Evolutionary conservation across 331 rosid species (phyloP).

Genomic region (Phaseolus coccineus): DNA sequence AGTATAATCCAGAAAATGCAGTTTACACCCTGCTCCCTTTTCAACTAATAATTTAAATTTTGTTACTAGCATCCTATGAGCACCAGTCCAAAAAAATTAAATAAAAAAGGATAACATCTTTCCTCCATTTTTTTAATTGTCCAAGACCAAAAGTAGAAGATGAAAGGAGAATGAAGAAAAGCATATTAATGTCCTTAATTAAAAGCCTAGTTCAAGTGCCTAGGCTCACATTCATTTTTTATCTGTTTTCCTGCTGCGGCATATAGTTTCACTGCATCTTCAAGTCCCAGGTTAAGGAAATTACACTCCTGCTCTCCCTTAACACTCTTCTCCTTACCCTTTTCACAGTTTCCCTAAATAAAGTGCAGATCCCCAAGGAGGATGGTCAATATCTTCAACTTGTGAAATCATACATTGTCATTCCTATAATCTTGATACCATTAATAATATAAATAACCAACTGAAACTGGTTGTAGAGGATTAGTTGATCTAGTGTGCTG

Average conservation of each 20-base stretch:
- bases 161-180: neutral
- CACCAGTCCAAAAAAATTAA: neutral
- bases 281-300: neutral
- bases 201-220: constrained; percentile 1
- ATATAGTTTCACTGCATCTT: neutral
- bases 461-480: neutral
- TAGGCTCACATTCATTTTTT: neutral
- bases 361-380: neutral
- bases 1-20: constrained; percentile 31
- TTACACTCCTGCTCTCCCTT: constrained; percentile 8
- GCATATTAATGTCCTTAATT: neutral
- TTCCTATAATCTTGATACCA: neutral
- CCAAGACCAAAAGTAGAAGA: neutral
- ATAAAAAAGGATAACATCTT: neutral
- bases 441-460: neutral
- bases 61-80: neutral
- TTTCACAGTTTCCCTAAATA: neutral
- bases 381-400: neutral
- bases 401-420: neutral
- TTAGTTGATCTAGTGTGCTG: neutral
- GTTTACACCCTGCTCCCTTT: neutral
- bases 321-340: neutral
- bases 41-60: neutral
- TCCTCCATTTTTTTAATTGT: constrained; percentile 13
- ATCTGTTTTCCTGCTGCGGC: neutral